Evolutionary conservation across 495 filamentous ascomycete genomes (phyloP).

Genomic region (Xylaria scruposa): DNA sequence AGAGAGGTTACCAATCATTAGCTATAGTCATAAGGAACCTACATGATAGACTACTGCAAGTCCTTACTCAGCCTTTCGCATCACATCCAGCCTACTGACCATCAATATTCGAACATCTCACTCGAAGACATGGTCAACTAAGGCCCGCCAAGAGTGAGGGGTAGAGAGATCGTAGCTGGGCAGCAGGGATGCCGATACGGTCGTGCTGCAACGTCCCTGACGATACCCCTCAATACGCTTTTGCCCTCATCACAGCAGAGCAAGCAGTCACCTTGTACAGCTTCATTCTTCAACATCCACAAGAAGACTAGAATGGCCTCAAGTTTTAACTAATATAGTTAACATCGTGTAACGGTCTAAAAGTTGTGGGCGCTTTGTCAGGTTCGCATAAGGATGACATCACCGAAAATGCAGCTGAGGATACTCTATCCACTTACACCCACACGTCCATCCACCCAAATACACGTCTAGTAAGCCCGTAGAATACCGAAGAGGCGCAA

Average conservation of each 20-base stretch:
- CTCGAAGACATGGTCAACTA: neutral
- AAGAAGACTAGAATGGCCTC: neutral
- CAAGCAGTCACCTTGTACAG: neutral
- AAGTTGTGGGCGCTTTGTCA: slow-evolving; percentile 10
- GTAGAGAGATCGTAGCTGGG: neutral
- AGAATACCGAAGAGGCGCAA: slow-evolving; percentile 13
- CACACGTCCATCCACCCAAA: slow-evolving; percentile 14
- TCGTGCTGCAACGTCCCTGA: slow-evolving; percentile 13
- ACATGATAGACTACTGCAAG: slow-evolving; percentile 13
- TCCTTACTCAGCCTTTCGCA: slow-evolving; percentile 18
- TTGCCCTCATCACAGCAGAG: neutral
- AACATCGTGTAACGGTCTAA: neutral
- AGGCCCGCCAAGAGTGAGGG: slow-evolving; percentile 12
- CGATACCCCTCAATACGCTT: neutral
- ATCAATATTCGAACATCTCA: neutral
- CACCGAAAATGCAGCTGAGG: slow-evolving; percentile 16
- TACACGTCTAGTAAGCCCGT: slow-evolving; percentile 3
- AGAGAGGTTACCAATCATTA: slow-evolving; percentile 6
- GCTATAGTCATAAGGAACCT: neutral
- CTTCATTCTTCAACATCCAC: slow-evolving; percentile 2
- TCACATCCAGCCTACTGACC: neutral
- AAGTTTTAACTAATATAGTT: neutral
- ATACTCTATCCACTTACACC: slow-evolving; percentile 19
- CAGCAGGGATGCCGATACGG: neutral
- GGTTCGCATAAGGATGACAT: slow-evolving; percentile 25